Percentiles rank a stretch among this genome's conserved stretches.
Conservation (phyloP, 768 basidiomycete species). For the Termitomyces sp. region DNA sequence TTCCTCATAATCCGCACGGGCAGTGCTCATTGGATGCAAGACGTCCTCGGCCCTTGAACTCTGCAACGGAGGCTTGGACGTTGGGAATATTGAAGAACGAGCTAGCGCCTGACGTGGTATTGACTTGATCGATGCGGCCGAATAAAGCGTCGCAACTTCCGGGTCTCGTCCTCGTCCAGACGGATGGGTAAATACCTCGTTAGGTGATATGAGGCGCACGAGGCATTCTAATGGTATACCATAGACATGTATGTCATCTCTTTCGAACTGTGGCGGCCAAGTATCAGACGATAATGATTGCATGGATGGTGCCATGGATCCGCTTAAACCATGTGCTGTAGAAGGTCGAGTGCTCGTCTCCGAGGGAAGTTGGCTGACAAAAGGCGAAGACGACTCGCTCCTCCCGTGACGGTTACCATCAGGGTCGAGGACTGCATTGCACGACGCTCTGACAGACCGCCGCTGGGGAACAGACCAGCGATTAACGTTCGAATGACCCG, state of each 20-base stretch:
- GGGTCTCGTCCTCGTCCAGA: slow-evolving; percentile 49
- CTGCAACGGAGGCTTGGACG: slow-evolving; percentile 25
- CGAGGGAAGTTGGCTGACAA: slow-evolving; percentile 11
- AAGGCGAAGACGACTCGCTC: slow-evolving; percentile 15
- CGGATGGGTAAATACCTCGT: slow-evolving; percentile 47
- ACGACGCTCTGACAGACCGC: slow-evolving; percentile 28
- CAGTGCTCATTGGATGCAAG: slow-evolving; percentile 28
- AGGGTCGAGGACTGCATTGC: slow-evolving; percentile 8
- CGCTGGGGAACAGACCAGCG: slow-evolving; percentile 72
- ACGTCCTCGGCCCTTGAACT: slow-evolving; percentile 32
- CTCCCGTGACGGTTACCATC: slow-evolving; percentile 9
- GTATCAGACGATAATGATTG: slow-evolving; percentile 29
- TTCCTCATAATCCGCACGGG: slow-evolving; percentile 51
- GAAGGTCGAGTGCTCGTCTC: slow-evolving; percentile 24
- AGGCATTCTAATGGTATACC: slow-evolving; percentile 70
- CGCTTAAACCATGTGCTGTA: slow-evolving; percentile 19
- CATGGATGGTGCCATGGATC: slow-evolving; percentile 28
- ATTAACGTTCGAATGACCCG: slow-evolving; percentile 72
- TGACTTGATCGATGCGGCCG: slow-evolving; percentile 76
- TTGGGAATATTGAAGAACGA: slow-evolving; percentile 29
- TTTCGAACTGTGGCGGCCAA: slow-evolving; percentile 18
- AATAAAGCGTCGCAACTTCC: slow-evolving; percentile 82
- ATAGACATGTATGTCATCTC: slow-evolving; percentile 35
- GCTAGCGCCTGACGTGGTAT: slow-evolving; percentile 38
- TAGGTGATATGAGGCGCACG: slow-evolving; percentile 61